Conservation (phyloP, 805 yeast genomes). For the Nakazawaea ishiwadae region DNA sequence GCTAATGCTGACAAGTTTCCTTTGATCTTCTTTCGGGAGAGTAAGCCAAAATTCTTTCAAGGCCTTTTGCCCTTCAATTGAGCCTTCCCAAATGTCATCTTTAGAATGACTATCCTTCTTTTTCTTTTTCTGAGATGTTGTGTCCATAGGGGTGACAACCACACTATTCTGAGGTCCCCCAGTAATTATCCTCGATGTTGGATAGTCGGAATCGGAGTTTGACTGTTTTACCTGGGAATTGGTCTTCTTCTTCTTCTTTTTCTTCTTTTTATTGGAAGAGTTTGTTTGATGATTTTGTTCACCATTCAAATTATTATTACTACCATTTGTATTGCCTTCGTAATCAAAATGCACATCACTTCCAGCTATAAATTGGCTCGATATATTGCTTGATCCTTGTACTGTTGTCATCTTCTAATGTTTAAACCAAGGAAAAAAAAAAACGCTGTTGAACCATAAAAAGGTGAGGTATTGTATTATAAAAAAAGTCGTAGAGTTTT, state of each 20-base stretch:
- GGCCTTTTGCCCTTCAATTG: conserved; percentile 46
- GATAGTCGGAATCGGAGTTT: conserved; percentile 60
- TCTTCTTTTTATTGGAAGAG: conserved; percentile 15
- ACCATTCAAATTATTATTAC: background rate
- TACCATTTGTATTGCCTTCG: background rate
- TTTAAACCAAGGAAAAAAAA: background rate
- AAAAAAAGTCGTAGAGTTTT: too few relatives aligned
- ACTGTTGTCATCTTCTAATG: conserved; percentile 4
- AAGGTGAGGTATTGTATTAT: too few relatives aligned
- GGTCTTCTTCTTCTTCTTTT: conserved; percentile 14
- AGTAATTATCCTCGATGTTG: conserved; percentile 65
- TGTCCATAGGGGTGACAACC: conserved; percentile 52
- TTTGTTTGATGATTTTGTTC: conserved; percentile 13
- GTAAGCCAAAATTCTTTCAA: conserved; percentile 63
- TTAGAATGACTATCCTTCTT: conserved; percentile 3
- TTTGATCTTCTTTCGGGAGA: conserved; percentile 55
- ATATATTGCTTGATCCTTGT: conserved; percentile 9
- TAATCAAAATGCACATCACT: conserved; percentile 27
- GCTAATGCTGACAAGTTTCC: conserved; percentile 58
- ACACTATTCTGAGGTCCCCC: conserved; percentile 68
- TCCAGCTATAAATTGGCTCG: conserved; percentile 23
- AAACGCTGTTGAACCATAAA: conserved; percentile 1
- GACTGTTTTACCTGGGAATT: conserved; percentile 39
- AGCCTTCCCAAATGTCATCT: conserved; percentile 38
- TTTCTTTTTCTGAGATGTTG: conserved; percentile 1